A percentile compares a stretch with the other conserved stretches of the same genome.
These are phyloP conservation scores for Aciculosporium take DNA, from an alignment of 2,329 filamentous ascomycete genomes.

Conservation along the genomic window DNA sequence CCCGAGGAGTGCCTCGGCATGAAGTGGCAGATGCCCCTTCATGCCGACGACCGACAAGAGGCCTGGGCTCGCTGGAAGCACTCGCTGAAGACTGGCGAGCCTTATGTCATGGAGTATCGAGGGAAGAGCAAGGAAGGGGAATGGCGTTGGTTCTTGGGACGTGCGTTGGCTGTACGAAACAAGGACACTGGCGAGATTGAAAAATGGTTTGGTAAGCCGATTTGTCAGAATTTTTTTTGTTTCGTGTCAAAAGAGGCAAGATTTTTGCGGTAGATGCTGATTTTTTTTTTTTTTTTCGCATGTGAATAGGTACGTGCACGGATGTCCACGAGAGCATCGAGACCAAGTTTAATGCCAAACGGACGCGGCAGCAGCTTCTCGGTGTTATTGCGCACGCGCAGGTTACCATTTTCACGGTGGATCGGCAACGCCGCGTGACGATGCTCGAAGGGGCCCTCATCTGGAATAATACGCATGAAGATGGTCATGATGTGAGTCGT, in stretches of 20 bases:
- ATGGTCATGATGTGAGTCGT: slow-evolving; percentile 24
- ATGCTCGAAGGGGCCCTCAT: slow-evolving; percentile 57
- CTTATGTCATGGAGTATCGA: slow-evolving; percentile 58
- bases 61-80: slow-evolving; percentile 44
- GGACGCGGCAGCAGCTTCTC: slow-evolving; percentile 54
- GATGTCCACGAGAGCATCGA: slow-evolving; percentile 65
- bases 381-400: slow-evolving; percentile 62
- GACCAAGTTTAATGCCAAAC: slow-evolving; percentile 49
- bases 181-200: slow-evolving; percentile 52
- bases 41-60: slow-evolving; percentile 52
- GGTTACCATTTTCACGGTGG: slow-evolving; percentile 62
- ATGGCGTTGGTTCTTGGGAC: slow-evolving; percentile 67
- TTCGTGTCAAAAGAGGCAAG: background rate
- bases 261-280: background rate
- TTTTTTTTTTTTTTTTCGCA: too few relatives aligned
- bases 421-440: slow-evolving; percentile 45
- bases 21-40: slow-evolving; percentile 51
- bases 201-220: slow-evolving; percentile 58
- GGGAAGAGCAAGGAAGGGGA: slow-evolving; percentile 51
- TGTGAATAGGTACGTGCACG: slow-evolving; percentile 47
- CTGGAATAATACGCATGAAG: slow-evolving; percentile 31
- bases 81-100: slow-evolving; percentile 50
- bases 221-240: slow-evolving; percentile 2
- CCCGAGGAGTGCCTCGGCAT: slow-evolving; percentile 46
- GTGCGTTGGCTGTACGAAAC: slow-evolving; percentile 54